Percentiles rank a stretch among this genome's conserved stretches.
These are phyloP conservation scores for Breynia disticha DNA, from an alignment of 441 rosid species.

Conservation along the genomic window DNA sequence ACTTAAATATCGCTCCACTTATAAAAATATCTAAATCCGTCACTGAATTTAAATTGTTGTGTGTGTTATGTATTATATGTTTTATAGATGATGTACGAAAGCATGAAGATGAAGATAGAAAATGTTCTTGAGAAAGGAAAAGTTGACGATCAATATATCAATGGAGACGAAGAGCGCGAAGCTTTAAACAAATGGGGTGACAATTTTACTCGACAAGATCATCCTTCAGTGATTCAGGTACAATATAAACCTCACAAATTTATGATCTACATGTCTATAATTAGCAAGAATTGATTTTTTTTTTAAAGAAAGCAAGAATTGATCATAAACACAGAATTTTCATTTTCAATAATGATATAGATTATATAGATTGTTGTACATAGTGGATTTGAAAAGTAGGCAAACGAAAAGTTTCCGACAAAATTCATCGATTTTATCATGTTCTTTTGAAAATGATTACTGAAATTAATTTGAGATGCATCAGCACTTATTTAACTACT, in stretches of 20 bases:
- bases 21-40: not conserved
- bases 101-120: constrained; percentile 43
- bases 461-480: too few relatives aligned
- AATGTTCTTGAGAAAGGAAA: constrained; percentile 31
- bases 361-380: too few relatives aligned
- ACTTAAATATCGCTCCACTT: not conserved
- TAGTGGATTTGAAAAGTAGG: too few relatives aligned
- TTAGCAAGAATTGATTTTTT: too few relatives aligned
- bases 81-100: constrained; percentile 35
- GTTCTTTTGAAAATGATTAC: too few relatives aligned
- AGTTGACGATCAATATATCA: constrained; percentile 23
- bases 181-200: constrained; percentile 40
- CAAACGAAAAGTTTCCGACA: too few relatives aligned
- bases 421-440: too few relatives aligned
- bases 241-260: not conserved
- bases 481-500: too few relatives aligned
- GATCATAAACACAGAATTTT: too few relatives aligned
- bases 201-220: constrained; percentile 44
- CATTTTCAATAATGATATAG: too few relatives aligned
- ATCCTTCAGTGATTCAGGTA: constrained; percentile 61
- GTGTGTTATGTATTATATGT: too few relatives aligned
- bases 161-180: constrained; percentile 12
- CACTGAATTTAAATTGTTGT: not conserved
- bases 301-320: too few relatives aligned
- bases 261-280: not conserved